Evolutionary conservation across 345 rosid species (phyloP), one percentile per base, ranked within the genome.

Genomic region (Eucalyptus tenuipes): DNA sequence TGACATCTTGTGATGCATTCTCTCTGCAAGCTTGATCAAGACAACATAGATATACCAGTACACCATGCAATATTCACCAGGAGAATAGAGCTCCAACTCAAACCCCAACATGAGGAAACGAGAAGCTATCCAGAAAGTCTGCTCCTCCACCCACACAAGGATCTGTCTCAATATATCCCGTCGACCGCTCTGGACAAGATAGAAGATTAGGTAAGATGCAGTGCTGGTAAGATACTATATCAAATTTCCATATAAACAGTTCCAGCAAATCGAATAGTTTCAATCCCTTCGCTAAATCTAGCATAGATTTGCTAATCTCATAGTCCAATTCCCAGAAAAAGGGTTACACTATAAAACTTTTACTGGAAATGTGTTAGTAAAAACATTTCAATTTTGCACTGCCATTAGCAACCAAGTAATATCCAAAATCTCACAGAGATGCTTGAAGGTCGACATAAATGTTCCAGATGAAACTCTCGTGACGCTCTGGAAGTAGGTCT

Each of bases 81-180:
- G 93, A 84, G 99, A 95, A 93, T 96, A 98, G 79, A 97, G 99
- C 86, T 97, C 99, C 94, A 98, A 93, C 59, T 98, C 99, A 88
- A 98, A 98, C 85, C 99, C 99, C 92, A 97, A 92, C 86, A 92
- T 89, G 88, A 98, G 97, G 94, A 95, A 98, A 68, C 97, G 95
- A 87, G 91, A 93, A 45, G 98, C 99, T 91, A 98, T 96, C 99
- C 99, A 98, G 90, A 95, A 94, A 44, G 96, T 94, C 93, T 95
- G 97, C 95, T 97, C 99, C 90, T 98, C 99, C 91, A 97, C 93
- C 99, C 98, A 97, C 89, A 93, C 88, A 84, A 95, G 96, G 71
- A 98, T 92, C 49, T 95, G 94, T 59, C 94, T 94, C 89, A 95
- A 90, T 89, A 94, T 93, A 90, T 91, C 86, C 66, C 85, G 87